Base-by-base conservation (phyloP, 2,329 filamentous ascomycete genomes). In the Coniochaeta pulveracea region DNA sequence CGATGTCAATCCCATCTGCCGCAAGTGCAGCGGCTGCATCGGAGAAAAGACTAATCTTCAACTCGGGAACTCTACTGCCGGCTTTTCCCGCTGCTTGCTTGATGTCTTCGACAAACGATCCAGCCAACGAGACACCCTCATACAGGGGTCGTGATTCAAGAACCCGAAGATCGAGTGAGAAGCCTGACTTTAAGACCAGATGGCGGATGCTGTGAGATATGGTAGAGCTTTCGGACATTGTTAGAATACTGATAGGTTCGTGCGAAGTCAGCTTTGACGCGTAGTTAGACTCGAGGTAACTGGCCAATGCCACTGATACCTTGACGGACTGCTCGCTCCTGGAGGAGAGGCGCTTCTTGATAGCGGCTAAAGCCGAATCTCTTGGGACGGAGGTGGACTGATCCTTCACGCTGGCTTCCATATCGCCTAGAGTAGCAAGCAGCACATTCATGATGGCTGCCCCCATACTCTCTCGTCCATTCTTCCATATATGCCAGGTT, bases 111-210 rank as follows among this genome's bases (percentile, higher is more conserved):
- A 54, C 47, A 41, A 71, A 38, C 4, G 51, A 52, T n/a, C 54
- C 57, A 5, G 70, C 72, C 33, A 76, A 60, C 7, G 60, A 64
- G 4, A 70, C 70, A 6, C 77, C 79, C 52, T 84, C 77, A 41
- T 66, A 81, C 1, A 76, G 58, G 0, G 79, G 79, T 1, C 78
- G 61, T 3, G 78, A 82, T 48, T 83, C 78, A 4, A 84, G 60
- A 19, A 84, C 58, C 4, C 64, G 66, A 12, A 83, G 50, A 32
- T 76, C 64, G 7, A 80, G 46, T 1, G 39, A 44, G 6, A 63
- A 47, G 2, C 44, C 49, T 3, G 56, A 47, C 2, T 43, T 41
- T 1, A 46, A 41, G 9, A 65, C 51, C 3, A 60, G 52, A 18
- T 62, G 53, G 2, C 61, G 43, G 9, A 81, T 56, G 32, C 60